phyloP scores from a whole-genome alignment of 768 basidiomycete genomes.

The Multifurca ochricompacta region DNA sequence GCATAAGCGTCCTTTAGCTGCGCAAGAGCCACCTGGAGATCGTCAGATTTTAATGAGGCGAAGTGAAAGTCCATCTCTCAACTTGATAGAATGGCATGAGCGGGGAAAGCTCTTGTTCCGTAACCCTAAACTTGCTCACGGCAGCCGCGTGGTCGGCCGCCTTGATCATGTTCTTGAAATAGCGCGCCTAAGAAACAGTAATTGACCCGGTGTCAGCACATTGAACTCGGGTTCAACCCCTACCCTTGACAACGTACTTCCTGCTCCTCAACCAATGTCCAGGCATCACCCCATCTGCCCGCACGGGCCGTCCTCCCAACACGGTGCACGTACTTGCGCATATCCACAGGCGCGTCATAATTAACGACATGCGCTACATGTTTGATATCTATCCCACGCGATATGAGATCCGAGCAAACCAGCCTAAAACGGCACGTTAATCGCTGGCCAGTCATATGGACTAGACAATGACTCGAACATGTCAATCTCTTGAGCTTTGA shows the following conservation, averaged over 20 bases:
- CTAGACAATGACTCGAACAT: conserved; percentile 45
- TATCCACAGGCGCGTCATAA: conserved; percentile 95
- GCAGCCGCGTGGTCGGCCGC: conserved; percentile 7
- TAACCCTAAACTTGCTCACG: conserved; percentile 4
- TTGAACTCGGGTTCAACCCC: neutral
- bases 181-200: conserved; percentile 9
- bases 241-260: conserved; percentile 43
- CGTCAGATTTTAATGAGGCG: neutral
- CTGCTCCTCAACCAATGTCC: conserved; percentile 94
- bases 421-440: conserved; percentile 43
- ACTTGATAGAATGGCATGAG: conserved; percentile 16
- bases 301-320: conserved; percentile 95
- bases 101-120: conserved; percentile 8
- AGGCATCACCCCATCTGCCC: conserved; percentile 80
- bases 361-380: conserved; percentile 89
- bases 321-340: conserved; percentile 96
- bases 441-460: neutral
- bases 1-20: conserved; percentile 13
- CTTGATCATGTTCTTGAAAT: conserved; percentile 20
- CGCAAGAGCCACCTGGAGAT: conserved; percentile 12
- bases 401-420: conserved; percentile 94
- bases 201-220: neutral
- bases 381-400: conserved; percentile 91
- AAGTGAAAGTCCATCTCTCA: neutral
- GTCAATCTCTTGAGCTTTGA: conserved; percentile 73